Conservation (phyloP, 768 basidiomycete genomes). For the Wakefieldia striispora region DNA sequence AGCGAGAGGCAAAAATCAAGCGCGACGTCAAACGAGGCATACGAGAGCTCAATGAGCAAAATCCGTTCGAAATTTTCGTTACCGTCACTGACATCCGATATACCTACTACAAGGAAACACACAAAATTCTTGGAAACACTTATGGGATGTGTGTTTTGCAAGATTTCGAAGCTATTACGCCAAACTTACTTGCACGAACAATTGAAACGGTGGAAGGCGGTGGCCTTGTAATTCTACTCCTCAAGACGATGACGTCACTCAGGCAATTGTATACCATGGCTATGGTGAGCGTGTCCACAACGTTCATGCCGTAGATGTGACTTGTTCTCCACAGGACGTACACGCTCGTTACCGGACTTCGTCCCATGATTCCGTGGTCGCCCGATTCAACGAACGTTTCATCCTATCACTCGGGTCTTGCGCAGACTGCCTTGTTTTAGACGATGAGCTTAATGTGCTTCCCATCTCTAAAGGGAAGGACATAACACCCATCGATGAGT, state of each 20-base stretch:
- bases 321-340: slow-evolving; percentile 67
- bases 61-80: slow-evolving; percentile 97
- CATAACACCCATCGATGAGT: slow-evolving; percentile 62
- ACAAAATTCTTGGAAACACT: slow-evolving; percentile 95
- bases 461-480: slow-evolving; percentile 96
- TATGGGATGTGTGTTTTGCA: slow-evolving; percentile 97
- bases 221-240: slow-evolving; percentile 78
- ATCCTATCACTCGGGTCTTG: slow-evolving; percentile 95
- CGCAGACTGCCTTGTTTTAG: slow-evolving; percentile 88
- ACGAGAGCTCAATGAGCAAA: slow-evolving; percentile 91
- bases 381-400: slow-evolving; percentile 98
- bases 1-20: slow-evolving; percentile 95
- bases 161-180: slow-evolving; percentile 98
- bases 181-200: slow-evolving; percentile 93
- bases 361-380: slow-evolving; percentile 83
- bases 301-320: neutral
- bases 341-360: slow-evolving; percentile 93
- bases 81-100: slow-evolving; percentile 99
- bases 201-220: slow-evolving; percentile 99
- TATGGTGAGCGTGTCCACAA: slow-evolving; percentile 42
- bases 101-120: slow-evolving; percentile 97
- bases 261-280: slow-evolving; percentile 92
- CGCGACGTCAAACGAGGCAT: slow-evolving; percentile 93
- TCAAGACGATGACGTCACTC: slow-evolving; percentile 94
- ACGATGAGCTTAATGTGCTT: slow-evolving; percentile 97